phyloP scores from a whole-genome alignment of 2,329 filamentous ascomycete genomes.

The Beauveria varroae region DNA sequence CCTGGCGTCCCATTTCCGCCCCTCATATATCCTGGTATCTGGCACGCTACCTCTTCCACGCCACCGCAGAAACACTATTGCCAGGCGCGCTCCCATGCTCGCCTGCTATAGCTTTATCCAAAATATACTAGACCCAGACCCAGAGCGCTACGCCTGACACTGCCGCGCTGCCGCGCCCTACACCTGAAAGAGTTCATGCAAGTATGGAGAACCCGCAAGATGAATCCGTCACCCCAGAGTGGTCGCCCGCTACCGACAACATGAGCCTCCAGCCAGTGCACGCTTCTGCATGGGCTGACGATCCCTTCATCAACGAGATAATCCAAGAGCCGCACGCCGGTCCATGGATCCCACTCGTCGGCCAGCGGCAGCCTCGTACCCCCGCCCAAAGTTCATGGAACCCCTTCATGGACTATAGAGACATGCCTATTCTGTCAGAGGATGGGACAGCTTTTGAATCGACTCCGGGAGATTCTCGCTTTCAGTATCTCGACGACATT shows the following conservation, averaged over 20 bases:
- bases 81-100: not conserved
- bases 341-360: not conserved
- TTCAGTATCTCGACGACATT: not conserved
- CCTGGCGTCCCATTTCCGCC: not conserved
- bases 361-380: not conserved
- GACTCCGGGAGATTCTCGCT: not conserved
- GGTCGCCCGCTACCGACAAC: not conserved
- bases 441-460: slow-evolving; percentile 1
- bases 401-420: not conserved
- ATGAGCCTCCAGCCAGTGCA: not conserved
- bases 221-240: not conserved
- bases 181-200: not conserved
- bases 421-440: not conserved
- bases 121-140: not conserved
- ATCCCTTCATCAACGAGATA: not conserved
- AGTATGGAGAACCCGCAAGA: not conserved
- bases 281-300: not conserved
- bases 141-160: not conserved
- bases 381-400: not conserved
- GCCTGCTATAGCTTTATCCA: not conserved
- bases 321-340: not conserved
- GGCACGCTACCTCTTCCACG: not conserved
- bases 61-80: not conserved
- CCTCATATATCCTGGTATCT: not conserved
- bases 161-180: not conserved